Percentiles rank a stretch among this genome's conserved stretches.
Conservation (phyloP, 2,329 filamentous ascomycete species). For the Cladorrhinum sp. region DNA sequence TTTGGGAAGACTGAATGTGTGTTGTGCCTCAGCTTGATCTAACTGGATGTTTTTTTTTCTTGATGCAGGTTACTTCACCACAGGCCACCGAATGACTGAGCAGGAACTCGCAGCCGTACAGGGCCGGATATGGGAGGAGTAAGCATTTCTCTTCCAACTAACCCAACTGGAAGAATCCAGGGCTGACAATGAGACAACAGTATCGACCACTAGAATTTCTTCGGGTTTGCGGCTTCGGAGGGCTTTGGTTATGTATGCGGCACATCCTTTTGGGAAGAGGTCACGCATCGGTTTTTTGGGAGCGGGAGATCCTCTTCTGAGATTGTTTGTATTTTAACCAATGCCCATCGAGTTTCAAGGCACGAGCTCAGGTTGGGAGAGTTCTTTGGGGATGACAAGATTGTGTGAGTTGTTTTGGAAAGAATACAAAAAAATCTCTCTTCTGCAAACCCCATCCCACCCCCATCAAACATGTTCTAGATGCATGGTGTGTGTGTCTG, state of each 20-base stretch:
- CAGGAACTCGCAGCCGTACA: slow-evolving; percentile 83
- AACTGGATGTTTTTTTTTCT: slow-evolving; percentile 10
- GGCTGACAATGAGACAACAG: slow-evolving; percentile 21
- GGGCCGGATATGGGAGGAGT: slow-evolving; percentile 89
- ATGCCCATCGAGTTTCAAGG: slow-evolving; percentile 13
- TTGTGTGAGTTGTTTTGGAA: slow-evolving; percentile 9
- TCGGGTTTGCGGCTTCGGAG: slow-evolving; percentile 5
- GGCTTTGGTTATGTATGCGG: not conserved
- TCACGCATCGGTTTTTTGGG: not conserved
- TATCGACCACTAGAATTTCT: not conserved
- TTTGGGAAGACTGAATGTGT: not conserved
- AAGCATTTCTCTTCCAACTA: slow-evolving; percentile 34
- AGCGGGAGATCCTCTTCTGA: slow-evolving; percentile 9
- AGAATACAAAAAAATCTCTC: not conserved
- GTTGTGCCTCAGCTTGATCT: slow-evolving; percentile 23
- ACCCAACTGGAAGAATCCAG: slow-evolving; percentile 2
- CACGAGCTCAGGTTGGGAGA: slow-evolving; percentile 17
- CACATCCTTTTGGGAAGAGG: not conserved
- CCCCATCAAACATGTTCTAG: slow-evolving; percentile 9
- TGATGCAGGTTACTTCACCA: slow-evolving; percentile 69
- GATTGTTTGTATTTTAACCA: slow-evolving; percentile 15
- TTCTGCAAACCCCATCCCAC: not conserved
- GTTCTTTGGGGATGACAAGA: not conserved
- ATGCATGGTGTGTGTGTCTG: not conserved
- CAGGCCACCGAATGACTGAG: slow-evolving; percentile 82